Evolutionary conservation across 352 stramenopile genomes (phyloP).

Genomic region (Phytophthora melonis): DNA sequence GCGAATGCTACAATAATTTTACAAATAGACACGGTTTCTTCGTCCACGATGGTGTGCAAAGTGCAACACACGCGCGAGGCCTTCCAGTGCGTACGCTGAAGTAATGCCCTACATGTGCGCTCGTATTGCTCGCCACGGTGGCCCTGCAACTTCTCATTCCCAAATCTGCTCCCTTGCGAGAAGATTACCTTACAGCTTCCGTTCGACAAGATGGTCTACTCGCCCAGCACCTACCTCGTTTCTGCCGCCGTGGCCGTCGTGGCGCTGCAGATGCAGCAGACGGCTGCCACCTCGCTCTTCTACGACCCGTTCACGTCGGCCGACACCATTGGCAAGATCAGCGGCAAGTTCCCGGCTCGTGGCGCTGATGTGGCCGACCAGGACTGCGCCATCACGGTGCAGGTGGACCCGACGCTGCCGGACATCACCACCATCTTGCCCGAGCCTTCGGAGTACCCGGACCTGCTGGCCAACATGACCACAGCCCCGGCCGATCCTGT

Average conservation of each 20-base stretch:
- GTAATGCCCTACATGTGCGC: not conserved
- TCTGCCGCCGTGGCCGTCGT: conserved; percentile 29
- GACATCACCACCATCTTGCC: conserved; percentile 35
- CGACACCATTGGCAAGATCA: conserved; percentile 18
- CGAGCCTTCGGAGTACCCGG: conserved; percentile 15
- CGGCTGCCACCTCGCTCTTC: conserved; percentile 23
- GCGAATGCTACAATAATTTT: too few species aligned
- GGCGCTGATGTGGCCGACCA: conserved; percentile 18
- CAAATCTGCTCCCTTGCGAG: conserved; percentile 37
- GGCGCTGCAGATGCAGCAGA: conserved; percentile 34
- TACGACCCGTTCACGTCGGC: conserved; percentile 22
- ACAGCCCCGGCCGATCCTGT: conserved; percentile 24
- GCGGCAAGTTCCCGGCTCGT: conserved; percentile 15
- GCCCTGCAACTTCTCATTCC: conserved; percentile 11
- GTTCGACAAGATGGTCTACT: conserved; percentile 31
- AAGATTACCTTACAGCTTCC: conserved; percentile 30
- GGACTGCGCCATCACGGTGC: conserved; percentile 19
- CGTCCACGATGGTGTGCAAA: conserved; percentile 15
- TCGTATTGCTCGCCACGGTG: not conserved
- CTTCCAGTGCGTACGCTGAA: not conserved
- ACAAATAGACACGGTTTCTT: conserved; percentile 26
- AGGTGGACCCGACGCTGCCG: conserved; percentile 36
- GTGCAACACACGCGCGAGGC: not conserved
- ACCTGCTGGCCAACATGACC: conserved; percentile 26
- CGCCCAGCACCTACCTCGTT: conserved; percentile 37